phyloP scores from a whole-genome alignment of 2,329 filamentous ascomycete genomes.

The Fusarium acutatum region DNA sequence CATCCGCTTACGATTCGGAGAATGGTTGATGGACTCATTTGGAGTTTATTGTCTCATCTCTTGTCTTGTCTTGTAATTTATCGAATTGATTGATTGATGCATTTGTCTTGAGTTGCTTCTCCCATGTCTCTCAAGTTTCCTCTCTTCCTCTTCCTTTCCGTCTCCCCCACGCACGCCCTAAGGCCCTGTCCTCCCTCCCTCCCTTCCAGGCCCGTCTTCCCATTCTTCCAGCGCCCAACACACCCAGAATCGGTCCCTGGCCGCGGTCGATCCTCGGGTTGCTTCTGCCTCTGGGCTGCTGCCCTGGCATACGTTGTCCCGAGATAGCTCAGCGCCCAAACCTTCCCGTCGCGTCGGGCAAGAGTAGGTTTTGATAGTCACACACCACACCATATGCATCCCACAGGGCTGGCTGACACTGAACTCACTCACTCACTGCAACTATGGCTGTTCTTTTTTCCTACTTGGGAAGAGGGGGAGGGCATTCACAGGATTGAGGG shows the following conservation, averaged over 20 bases:
- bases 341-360: slow-evolving; percentile 9
- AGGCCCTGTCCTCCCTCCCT: neutral
- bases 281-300: neutral
- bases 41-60: slow-evolving; percentile 7
- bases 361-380: slow-evolving; percentile 11
- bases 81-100: slow-evolving; percentile 3
- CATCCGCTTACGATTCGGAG: slow-evolving; percentile 1
- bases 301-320: slow-evolving; percentile 20
- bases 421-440: neutral
- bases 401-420: slow-evolving; percentile 15
- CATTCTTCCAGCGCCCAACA: slow-evolving; percentile 14
- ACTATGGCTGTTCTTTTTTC: slow-evolving; percentile 7
- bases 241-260: slow-evolving; percentile 22
- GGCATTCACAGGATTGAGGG: neutral
- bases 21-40: neutral
- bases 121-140: slow-evolving; percentile 16
- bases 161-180: slow-evolving; percentile 14
- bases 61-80: neutral
- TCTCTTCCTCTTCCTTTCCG: slow-evolving; percentile 19
- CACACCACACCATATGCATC: slow-evolving; percentile 18
- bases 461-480: slow-evolving; percentile 10
- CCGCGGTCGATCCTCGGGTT: neutral
- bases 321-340: slow-evolving; percentile 18
- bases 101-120: slow-evolving; percentile 21
- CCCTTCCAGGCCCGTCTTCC: neutral